Conservation (phyloP, 2,329 filamentous ascomycete species). For the Nemania abortiva region DNA sequence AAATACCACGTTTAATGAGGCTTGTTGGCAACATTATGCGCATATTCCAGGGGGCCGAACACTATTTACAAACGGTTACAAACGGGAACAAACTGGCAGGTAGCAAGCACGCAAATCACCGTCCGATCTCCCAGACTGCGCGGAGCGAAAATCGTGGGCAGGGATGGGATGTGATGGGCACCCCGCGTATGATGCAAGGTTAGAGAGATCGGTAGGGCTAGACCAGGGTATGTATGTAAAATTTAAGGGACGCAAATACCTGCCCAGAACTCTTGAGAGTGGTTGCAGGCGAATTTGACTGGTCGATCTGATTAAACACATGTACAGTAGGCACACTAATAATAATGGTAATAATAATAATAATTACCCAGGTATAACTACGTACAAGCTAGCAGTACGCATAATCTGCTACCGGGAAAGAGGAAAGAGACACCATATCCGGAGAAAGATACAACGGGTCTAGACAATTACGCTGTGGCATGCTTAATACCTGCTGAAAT, state of each 20-base stretch:
- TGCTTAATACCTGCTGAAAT: not conserved
- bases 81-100: not conserved
- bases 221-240: constrained; percentile 1
- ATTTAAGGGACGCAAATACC: constrained; percentile 15
- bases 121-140: not conserved
- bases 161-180: not conserved
- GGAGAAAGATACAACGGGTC: constrained; percentile 1
- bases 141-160: constrained; percentile 6
- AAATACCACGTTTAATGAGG: constrained; percentile 8
- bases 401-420: not conserved
- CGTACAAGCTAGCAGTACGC: not conserved
- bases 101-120: not conserved
- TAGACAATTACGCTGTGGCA: constrained; percentile 6
- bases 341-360: not conserved
- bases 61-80: not conserved
- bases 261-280: not conserved
- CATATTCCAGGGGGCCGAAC: not conserved
- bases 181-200: constrained; percentile 11
- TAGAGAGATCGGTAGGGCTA: constrained; percentile 28
- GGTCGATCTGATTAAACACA: not conserved
- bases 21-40: constrained; percentile 16
- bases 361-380: not conserved
- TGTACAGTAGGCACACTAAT: not conserved
- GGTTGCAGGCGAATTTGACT: constrained; percentile 10
- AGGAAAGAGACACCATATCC: constrained; percentile 1